Evolutionary conservation across 2,329 filamentous ascomycete species (phyloP).

Genomic region (Clarireedia homoeocarpa): DNA sequence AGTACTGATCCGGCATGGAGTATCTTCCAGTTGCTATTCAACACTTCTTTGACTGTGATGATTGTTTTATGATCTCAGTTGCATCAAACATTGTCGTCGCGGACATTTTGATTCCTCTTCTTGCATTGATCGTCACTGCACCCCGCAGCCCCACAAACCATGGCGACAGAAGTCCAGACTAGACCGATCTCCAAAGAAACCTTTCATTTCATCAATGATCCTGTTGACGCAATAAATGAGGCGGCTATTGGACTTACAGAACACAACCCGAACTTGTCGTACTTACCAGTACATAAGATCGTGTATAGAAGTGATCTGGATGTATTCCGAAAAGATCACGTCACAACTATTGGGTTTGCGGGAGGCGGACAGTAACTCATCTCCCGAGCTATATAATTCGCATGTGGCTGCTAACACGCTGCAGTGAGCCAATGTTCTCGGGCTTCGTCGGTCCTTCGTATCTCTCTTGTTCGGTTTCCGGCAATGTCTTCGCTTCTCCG

Average conservation of each 20-base stretch:
- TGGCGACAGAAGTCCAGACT: conserved; percentile 17
- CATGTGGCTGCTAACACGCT: background rate
- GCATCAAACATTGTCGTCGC: background rate
- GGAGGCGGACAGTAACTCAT: conserved; percentile 24
- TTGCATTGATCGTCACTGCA: background rate
- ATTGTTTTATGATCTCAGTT: too few relatives aligned
- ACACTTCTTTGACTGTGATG: background rate
- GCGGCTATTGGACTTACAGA: conserved; percentile 20
- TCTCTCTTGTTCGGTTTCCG: conserved; percentile 33
- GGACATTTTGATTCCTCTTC: background rate
- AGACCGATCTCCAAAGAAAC: conserved; percentile 18
- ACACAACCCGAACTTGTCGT: conserved; percentile 20
- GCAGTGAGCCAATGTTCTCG: conserved; percentile 32
- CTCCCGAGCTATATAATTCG: background rate
- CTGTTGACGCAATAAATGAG: conserved; percentile 22
- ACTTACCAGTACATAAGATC: conserved; percentile 20
- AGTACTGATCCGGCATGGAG: background rate
- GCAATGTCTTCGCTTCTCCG: conserved; percentile 35
- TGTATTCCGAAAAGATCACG: conserved; percentile 21
- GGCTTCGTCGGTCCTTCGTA: conserved; percentile 35
- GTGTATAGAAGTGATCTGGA: conserved; percentile 22
- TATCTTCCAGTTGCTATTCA: background rate
- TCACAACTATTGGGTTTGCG: conserved; percentile 25
- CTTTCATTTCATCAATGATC: conserved; percentile 23
- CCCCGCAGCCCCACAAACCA: conserved; percentile 17